phyloP scores from a whole-genome alignment of 2,329 filamentous ascomycete species.

The Thielaviopsis musarum region DNA sequence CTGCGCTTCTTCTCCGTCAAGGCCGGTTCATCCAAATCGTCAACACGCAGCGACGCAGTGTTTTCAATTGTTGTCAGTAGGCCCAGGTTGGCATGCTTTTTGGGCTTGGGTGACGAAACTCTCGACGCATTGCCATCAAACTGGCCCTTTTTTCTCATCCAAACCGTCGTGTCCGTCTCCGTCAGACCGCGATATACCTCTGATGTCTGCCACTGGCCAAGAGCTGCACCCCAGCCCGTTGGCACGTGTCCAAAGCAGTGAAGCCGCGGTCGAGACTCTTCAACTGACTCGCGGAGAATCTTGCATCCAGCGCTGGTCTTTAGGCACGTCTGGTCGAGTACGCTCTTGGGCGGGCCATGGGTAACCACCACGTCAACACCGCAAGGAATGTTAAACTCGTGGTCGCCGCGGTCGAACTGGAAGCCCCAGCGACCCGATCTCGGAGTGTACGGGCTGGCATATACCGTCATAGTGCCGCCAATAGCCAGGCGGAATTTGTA shows the following conservation, averaged over 20 bases:
- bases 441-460: conserved; percentile 30
- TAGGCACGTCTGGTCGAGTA: conserved; percentile 22
- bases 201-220: background rate
- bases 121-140: background rate
- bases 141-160: conserved; percentile 14
- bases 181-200: background rate
- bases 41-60: conserved; percentile 25
- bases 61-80: background rate
- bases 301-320: conserved; percentile 16
- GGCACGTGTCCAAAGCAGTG: conserved; percentile 24
- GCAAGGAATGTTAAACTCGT: conserved; percentile 16
- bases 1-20: conserved; percentile 21
- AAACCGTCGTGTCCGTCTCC: background rate
- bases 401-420: conserved; percentile 22
- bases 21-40: conserved; percentile 30
- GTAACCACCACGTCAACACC: conserved; percentile 20
- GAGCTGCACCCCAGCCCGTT: conserved; percentile 19
- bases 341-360: conserved; percentile 22
- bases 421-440: conserved; percentile 25
- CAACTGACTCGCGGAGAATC: conserved; percentile 19
- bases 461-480: conserved; percentile 25
- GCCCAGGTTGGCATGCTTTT: background rate
- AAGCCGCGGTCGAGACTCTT: conserved; percentile 17
- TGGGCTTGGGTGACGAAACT: background rate
- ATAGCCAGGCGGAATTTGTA: conserved; percentile 24